Evolutionary conservation across 129 eudicot species (phyloP).

Genomic region (Flaveria linearis): DNA sequence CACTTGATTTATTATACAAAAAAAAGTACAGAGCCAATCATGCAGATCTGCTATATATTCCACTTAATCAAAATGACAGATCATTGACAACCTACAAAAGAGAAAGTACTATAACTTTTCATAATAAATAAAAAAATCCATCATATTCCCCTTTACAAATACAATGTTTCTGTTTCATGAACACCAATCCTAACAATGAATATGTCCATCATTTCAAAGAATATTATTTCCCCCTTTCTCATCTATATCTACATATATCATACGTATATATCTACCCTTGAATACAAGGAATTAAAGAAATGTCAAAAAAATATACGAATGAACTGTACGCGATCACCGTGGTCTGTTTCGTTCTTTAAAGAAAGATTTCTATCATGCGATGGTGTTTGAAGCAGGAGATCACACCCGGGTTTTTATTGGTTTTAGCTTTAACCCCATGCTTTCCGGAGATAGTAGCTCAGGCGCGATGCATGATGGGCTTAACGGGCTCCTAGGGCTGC

Average conservation of each 20-base stretch:
- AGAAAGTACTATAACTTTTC: constrained; percentile 25
- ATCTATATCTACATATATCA: constrained; percentile 42
- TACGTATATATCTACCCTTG: constrained; percentile 36
- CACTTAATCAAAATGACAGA: constrained; percentile 34
- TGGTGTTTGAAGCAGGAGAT: constrained; percentile 4
- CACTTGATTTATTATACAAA: neutral
- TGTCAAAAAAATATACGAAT: constrained; percentile 11
- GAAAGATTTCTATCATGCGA: neutral
- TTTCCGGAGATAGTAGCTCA: constrained; percentile 90
- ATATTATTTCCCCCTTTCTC: constrained; percentile 30
- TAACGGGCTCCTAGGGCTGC: constrained; percentile 93
- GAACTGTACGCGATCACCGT: constrained; percentile 31
- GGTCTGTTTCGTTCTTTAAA: neutral
- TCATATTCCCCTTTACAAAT: constrained; percentile 43
- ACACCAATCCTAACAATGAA: constrained; percentile 42
- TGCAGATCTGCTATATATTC: constrained; percentile 28
- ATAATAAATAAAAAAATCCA: constrained; percentile 37
- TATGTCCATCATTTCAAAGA: constrained; percentile 38
- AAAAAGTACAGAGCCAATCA: constrained; percentile 20
- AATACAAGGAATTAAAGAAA: constrained; percentile 23
- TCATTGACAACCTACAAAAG: constrained; percentile 35
- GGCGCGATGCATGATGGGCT: constrained; percentile 87
- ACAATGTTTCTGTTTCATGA: constrained; percentile 44
- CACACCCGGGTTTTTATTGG: constrained; percentile 89
- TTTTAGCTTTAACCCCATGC: constrained; percentile 96